Conservation (phyloP, 1,284 basidiomycete genomes). For the Anthracocystis walkeri region DNA sequence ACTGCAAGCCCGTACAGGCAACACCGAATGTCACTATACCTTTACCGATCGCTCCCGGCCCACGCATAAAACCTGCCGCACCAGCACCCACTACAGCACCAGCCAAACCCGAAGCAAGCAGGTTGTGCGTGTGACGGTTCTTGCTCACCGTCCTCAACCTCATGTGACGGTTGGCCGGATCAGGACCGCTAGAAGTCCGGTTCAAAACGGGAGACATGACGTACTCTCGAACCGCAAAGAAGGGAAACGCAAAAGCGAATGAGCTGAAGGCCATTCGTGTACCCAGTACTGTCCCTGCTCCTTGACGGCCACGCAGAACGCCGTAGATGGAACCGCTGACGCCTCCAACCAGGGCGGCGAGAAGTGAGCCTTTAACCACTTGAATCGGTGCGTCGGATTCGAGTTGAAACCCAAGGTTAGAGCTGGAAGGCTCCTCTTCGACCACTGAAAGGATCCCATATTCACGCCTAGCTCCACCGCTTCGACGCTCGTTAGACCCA, state of each 20-base stretch:
- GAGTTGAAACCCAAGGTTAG: slow-evolving; percentile 12
- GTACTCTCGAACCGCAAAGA: slow-evolving; percentile 52
- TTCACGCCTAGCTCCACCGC: background rate
- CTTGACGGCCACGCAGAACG: slow-evolving; percentile 34
- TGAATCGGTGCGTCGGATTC: slow-evolving; percentile 49
- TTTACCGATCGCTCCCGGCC: slow-evolving; percentile 22
- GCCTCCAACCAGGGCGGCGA: slow-evolving; percentile 36
- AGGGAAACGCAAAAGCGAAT: slow-evolving; percentile 49
- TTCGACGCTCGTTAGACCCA: background rate
- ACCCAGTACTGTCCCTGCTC: slow-evolving; percentile 38
- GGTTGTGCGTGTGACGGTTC: slow-evolving; percentile 39
- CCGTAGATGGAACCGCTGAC: slow-evolving; percentile 44
- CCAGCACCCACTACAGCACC: slow-evolving; percentile 45
- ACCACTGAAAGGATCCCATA: slow-evolving; percentile 43
- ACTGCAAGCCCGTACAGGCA: slow-evolving; percentile 35
- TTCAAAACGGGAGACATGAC: slow-evolving; percentile 37
- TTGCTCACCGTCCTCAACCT: slow-evolving; percentile 13
- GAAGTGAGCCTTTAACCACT: slow-evolving; percentile 51
- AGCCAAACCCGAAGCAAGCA: slow-evolving; percentile 34
- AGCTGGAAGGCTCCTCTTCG: slow-evolving; percentile 15
- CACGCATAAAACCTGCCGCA: slow-evolving; percentile 24
- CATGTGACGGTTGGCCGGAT: slow-evolving; percentile 34
- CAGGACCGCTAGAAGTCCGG: slow-evolving; percentile 37
- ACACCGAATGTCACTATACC: slow-evolving; percentile 43
- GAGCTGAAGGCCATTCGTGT: slow-evolving; percentile 39